Conservation (phyloP, 805 yeast species). For the Helenozyma rhizophorensis region DNA sequence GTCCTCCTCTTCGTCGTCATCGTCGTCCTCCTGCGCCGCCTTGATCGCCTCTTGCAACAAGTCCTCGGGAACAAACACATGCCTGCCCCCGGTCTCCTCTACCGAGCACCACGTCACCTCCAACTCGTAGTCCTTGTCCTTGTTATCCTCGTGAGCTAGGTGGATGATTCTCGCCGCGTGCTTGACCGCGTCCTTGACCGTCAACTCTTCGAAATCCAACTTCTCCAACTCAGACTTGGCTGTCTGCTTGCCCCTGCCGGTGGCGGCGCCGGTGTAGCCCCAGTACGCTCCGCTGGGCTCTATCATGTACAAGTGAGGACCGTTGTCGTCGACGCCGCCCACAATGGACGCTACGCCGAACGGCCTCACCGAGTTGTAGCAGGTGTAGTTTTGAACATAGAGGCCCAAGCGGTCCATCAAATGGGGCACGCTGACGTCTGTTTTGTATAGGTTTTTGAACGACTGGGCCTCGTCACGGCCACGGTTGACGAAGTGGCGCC, state of each 20-base stretch:
- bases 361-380: constrained; percentile 96
- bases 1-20: constrained; percentile 63
- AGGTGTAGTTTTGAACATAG: constrained; percentile 91
- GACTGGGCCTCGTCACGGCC: constrained; percentile 88
- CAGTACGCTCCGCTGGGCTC: constrained; percentile 97
- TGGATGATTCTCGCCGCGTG: constrained; percentile 92
- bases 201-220: constrained; percentile 64
- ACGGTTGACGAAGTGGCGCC: constrained; percentile 85
- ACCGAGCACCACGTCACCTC: constrained; percentile 87
- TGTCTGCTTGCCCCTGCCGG: constrained; percentile 98
- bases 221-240: constrained; percentile 96
- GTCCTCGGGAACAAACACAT: constrained; percentile 75
- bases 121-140: constrained; percentile 94
- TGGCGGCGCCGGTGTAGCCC: constrained; percentile 97
- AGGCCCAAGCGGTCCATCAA: constrained; percentile 84
- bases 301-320: constrained; percentile 90
- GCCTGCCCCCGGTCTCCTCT: constrained; percentile 74
- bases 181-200: constrained; percentile 79
- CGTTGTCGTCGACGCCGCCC: constrained; percentile 89
- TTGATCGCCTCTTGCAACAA: constrained; percentile 78
- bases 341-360: constrained; percentile 90
- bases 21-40: constrained; percentile 78
- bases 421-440: constrained; percentile 72
- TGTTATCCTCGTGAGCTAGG: constrained; percentile 94
- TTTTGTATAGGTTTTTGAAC: constrained; percentile 73